Evolutionary conservation across 305 asterid species (phyloP).

Genomic region (Fraxinus paxiana): DNA sequence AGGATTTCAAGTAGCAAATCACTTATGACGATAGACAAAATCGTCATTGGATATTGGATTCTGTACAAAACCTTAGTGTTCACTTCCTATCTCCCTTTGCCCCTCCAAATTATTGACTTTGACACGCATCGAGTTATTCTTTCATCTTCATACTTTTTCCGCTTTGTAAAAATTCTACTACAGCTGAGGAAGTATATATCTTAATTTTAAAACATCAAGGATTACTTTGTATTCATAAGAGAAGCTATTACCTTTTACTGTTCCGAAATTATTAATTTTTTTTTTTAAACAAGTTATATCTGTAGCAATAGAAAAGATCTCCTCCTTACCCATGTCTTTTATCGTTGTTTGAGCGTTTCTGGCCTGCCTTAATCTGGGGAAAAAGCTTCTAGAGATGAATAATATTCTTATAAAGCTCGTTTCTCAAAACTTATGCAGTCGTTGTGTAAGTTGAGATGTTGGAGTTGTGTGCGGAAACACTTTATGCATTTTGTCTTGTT

Average conservation of each 20-base stretch:
- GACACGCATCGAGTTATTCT: not conserved
- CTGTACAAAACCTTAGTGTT: not conserved
- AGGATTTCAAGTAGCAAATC: not conserved
- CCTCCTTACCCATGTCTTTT: not conserved
- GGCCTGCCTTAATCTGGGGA: not conserved
- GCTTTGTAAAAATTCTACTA: not conserved
- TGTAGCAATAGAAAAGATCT: slow-evolving; percentile 5
- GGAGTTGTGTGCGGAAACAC: not conserved
- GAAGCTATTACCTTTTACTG: not conserved
- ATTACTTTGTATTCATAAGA: not conserved
- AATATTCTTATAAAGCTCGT: not conserved
- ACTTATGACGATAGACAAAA: not conserved
- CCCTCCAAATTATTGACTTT: not conserved
- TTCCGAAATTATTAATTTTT: not conserved
- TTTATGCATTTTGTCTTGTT: not conserved
- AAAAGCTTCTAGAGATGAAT: not conserved
- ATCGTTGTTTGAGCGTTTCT: not conserved
- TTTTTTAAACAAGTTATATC: not conserved
- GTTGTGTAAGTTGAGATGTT: not conserved
- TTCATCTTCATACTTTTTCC: not conserved
- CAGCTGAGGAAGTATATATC: not conserved
- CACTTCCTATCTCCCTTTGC: not conserved
- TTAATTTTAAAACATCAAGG: not conserved
- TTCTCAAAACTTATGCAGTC: not conserved
- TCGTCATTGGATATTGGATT: not conserved